phyloP scores from a whole-genome alignment of 345 rosid genomes.

The Pistacia integerrima region DNA sequence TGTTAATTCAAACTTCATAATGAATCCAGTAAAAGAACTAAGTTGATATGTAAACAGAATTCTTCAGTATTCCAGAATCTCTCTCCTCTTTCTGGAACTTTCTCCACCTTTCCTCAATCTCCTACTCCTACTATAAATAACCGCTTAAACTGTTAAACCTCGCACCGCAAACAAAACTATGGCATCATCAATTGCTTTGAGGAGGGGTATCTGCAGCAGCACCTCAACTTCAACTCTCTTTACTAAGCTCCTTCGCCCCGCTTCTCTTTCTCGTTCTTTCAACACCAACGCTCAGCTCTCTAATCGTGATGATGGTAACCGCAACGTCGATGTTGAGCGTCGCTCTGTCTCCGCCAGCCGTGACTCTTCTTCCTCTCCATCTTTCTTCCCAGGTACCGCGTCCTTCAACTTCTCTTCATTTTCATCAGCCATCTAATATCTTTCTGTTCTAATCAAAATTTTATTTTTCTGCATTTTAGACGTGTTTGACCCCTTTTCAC shows the following conservation, averaged over 20 bases:
- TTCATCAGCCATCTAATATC: neutral
- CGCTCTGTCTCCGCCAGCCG: conserved; percentile 10
- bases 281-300: conserved; percentile 37
- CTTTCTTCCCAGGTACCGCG: conserved; percentile 33
- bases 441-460: no score
- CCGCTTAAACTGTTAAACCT: neutral
- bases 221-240: conserved; percentile 26
- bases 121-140: no score
- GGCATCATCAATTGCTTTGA: conserved; percentile 43
- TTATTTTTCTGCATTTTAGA: conserved; percentile 9
- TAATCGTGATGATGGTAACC: conserved; percentile 22
- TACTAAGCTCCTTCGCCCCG: conserved; percentile 24
- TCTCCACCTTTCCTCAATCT: conserved; percentile 19
- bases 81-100: neutral
- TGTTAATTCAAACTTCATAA: no score
- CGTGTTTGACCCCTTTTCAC: conserved; percentile 23
- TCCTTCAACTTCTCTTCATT: neutral
- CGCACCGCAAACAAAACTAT: neutral
- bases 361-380: neutral
- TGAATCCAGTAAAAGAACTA: no score
- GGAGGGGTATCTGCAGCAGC: conserved; percentile 17
- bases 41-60: no score
- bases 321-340: conserved; percentile 24
- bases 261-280: conserved; percentile 36
- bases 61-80: neutral